Evolutionary conservation across 2,329 filamentous ascomycete genomes (phyloP), one percentile per base, ranked within the genome.

Genomic region (Cladosporium sp.): DNA sequence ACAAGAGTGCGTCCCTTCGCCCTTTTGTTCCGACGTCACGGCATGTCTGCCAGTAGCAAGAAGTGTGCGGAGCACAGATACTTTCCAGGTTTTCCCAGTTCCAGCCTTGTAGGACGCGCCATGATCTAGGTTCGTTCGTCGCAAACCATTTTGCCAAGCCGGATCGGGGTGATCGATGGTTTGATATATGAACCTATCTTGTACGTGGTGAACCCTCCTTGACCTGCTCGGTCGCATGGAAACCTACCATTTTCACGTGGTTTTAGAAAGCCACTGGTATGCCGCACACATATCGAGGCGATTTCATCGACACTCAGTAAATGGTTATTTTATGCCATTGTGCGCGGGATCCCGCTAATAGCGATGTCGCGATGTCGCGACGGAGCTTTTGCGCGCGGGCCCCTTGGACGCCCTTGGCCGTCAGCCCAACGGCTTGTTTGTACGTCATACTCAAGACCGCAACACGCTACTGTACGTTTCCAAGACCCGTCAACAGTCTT

Each of bases 91-190:
- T 48, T 46, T 29, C 42, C 33, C 43, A 27, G 5, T 27, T 27
- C 9, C 22, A 27, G 22, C 32, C 13, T 25, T 25, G 16, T 27
- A 35, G 32, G 12, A 30, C 19, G 35, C 39, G 12, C 20, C 22
- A 48, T 48, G 25, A 27, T 40, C 45, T 40, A 48, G 45, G 45
- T 48, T 48, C 45, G 36, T 39, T 16, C 45, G 16, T 35, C 36
- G 45, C 45, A 40, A 48, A 40, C 18, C 16, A 39, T 13, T 33
- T n/a, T 43, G 45, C 45, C 45, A 48, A 48, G 45, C 45, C 45
- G 36, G 29, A 18, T 46, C 43, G 18, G 18, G 33, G 25, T 25
- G 43, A 46, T 46, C 32, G 33, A n/a, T n/a, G 13, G 32, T 13
- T 9, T n/a, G 19, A 11, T 27, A 25, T 27, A 3, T 46, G 32